Evolutionary conservation across 768 basidiomycete genomes (phyloP), one percentile per base, ranked within the genome.

Genomic region (Leccinum arenicola): DNA sequence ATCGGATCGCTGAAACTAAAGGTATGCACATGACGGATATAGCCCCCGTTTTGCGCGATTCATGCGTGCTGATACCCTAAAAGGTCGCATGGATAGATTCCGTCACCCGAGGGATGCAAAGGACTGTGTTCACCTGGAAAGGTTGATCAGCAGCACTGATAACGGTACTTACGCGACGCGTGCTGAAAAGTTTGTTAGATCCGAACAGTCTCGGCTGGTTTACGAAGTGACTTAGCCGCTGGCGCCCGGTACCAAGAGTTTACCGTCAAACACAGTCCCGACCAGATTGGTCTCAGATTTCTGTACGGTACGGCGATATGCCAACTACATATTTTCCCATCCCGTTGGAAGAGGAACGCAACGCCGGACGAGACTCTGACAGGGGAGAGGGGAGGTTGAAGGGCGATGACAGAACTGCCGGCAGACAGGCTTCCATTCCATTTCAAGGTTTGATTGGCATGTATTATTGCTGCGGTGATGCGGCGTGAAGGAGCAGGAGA

Each of bases 401-500:
- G 54, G 38, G 38, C 38, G 17, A 36, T 50, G 52, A 60, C 31
- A 60, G 12, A 45, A 43, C 10, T 55, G 59, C 61, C 58, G 57
- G 59, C 50, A 66, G 43, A 45, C 14, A 54, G 1, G 50, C 66
- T 66, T 67, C 66, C 66, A 67, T 66, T 64, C 62, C 62, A 56
- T 66, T 61, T 52, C 66, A 66, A 64, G 56, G 65, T 66, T 67
- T 67, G 65, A 67, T 58, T 61, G 59, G 35, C 65, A 66, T 45
- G 27, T 54, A 50, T 57, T 45, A 50, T 60, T 51, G 60, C 53
- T 56, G 65, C 65, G 65, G 65, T 40, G 65, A 66, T 64, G 14
- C 35, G 65, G 51, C 35, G 61, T 55, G 65, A 59, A 57, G 40
- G 27, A 53, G 53, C 47, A 43, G 54, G 14, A 43, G 40, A 43